Evolutionary conservation across 768 basidiomycete genomes (phyloP).

Genomic region (Lactarius akahatsu): DNA sequence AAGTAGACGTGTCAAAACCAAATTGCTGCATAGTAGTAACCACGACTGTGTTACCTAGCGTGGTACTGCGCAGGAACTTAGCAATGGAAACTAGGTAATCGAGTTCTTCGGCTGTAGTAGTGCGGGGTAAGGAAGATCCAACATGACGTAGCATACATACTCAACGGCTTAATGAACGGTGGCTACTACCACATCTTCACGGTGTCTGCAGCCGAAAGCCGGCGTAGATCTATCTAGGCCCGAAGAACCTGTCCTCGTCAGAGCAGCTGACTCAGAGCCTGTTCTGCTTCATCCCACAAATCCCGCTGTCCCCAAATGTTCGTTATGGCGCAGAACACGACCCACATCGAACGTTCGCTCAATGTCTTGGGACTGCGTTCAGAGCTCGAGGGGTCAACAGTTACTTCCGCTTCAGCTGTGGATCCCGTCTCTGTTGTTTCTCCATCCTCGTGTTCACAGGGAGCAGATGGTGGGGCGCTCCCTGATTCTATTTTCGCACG

Average conservation of each 20-base stretch:
- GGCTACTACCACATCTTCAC: background rate
- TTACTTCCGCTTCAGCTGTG: constrained; percentile 10
- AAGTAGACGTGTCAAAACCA: background rate
- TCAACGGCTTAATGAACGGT: background rate
- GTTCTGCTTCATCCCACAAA: constrained; percentile 75
- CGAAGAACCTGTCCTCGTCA: background rate
- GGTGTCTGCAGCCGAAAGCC: background rate
- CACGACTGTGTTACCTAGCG: background rate
- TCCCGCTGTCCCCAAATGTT: constrained; percentile 78
- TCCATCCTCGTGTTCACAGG: background rate
- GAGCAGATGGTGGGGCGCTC: background rate
- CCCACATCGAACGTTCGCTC: constrained; percentile 62
- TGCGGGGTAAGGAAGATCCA: background rate
- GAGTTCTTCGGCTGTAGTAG: background rate
- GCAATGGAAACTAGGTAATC: background rate
- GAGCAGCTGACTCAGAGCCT: background rate
- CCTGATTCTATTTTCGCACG: constrained; percentile 2
- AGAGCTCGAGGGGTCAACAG: background rate
- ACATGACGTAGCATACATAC: background rate
- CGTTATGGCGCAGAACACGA: constrained; percentile 62
- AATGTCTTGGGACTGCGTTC: constrained; percentile 32
- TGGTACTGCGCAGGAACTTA: background rate
- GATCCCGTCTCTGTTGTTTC: constrained; percentile 11
- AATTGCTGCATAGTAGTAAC: background rate
- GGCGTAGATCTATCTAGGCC: background rate